These are phyloP conservation scores for Bothriochloa decipiens DNA, from an alignment of 176 grass and related monocot genomes.

Conservation along the genomic window DNA sequence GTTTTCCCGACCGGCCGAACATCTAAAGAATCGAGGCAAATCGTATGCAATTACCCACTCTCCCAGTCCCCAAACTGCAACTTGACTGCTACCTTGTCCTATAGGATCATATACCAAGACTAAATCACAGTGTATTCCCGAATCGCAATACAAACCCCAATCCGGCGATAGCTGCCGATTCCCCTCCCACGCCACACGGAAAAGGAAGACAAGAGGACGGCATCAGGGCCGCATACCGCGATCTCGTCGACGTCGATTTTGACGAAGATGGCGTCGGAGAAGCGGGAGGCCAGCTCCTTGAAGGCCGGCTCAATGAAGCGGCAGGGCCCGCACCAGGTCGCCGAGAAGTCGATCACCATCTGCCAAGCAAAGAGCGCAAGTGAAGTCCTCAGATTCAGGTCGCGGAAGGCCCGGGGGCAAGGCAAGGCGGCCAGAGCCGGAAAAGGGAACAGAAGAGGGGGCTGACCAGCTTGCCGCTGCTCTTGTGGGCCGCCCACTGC, in stretches of 20 bases:
- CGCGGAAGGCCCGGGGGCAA: conserved; percentile 12
- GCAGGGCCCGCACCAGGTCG: conserved; percentile 88
- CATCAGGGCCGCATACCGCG: conserved; percentile 30
- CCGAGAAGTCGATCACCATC: conserved; percentile 88
- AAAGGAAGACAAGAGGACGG: background rate
- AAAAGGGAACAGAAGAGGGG: too few species aligned
- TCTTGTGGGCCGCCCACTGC: conserved; percentile 49
- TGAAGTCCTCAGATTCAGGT: conserved; percentile 18
- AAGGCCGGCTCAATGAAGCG: conserved; percentile 75
- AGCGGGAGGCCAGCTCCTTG: conserved; percentile 64
- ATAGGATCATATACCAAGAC: too few species aligned
- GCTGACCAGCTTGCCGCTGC: conserved; percentile 65
- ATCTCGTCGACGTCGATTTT: conserved; percentile 87
- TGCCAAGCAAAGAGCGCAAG: conserved; percentile 3
- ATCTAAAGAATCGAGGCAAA: background rate
- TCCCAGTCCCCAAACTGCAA: too few species aligned
- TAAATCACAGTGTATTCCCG: background rate
- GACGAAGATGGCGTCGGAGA: conserved; percentile 55
- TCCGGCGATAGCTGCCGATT: background rate
- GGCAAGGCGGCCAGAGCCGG: background rate
- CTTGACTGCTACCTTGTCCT: background rate
- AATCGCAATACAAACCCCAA: too few species aligned
- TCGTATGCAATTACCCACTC: background rate
- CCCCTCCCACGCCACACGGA: too few species aligned
- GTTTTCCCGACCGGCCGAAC: background rate